A percentile compares a stretch with the other conserved stretches of the same genome.
Conservation (phyloP, 352 stramenopile genomes). For the Phytophthora pluvialis region DNA sequence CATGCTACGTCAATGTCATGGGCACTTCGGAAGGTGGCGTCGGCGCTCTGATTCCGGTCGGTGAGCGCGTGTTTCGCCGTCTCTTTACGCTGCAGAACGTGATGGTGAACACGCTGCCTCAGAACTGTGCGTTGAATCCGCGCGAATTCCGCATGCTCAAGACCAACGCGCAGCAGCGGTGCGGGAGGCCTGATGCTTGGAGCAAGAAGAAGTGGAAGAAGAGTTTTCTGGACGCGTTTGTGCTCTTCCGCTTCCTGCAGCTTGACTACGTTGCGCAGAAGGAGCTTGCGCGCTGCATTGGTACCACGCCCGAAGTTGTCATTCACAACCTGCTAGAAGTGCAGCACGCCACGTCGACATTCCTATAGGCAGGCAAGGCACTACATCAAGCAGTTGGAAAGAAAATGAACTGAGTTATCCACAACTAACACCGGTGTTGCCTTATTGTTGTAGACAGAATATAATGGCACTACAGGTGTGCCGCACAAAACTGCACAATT, state of each 20-base stretch:
- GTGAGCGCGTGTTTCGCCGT: conserved; percentile 83
- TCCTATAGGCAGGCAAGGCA: conserved; percentile 50
- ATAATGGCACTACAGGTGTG: too few species aligned
- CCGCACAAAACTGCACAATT: too few species aligned
- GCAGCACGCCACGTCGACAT: conserved; percentile 71
- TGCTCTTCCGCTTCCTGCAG: conserved; percentile 83
- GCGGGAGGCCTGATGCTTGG: conserved; percentile 77
- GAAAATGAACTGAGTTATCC: too few species aligned
- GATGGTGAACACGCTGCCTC: conserved; percentile 89
- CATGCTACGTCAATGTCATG: conserved; percentile 78
- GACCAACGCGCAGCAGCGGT: conserved; percentile 64
- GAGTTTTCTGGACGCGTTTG: conserved; percentile 82
- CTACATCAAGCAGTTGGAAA: too few species aligned
- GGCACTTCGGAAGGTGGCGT: conserved; percentile 85
- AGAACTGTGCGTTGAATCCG: conserved; percentile 87
- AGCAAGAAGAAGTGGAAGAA: conserved; percentile 92
- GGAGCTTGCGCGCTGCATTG: conserved; percentile 88
- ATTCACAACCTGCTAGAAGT: conserved; percentile 90
- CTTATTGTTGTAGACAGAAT: too few species aligned
- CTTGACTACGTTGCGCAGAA: conserved; percentile 90
- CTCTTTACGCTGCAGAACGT: conserved; percentile 91
- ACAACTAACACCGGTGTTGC: too few species aligned
- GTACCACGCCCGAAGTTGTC: conserved; percentile 88
- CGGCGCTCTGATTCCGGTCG: conserved; percentile 73
- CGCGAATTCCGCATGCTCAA: conserved; percentile 86